phyloP scores from a whole-genome alignment of 495 filamentous ascomycete genomes.

The Daldinia vernicosa region DNA sequence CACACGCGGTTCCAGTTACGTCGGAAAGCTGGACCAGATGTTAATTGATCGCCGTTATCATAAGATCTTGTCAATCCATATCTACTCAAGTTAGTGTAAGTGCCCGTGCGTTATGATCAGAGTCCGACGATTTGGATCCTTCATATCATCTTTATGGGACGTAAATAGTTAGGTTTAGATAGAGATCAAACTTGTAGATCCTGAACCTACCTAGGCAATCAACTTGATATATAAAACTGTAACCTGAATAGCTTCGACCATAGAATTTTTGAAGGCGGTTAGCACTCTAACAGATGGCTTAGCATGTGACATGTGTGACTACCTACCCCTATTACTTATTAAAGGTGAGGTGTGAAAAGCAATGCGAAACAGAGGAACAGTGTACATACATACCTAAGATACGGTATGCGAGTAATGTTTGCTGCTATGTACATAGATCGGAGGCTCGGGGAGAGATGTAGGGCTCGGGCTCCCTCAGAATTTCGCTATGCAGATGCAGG shows the following conservation, averaged over 20 bases:
- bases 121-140: background rate
- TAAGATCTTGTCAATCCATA: slow-evolving; percentile 2
- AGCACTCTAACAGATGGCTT: background rate
- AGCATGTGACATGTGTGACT: slow-evolving; percentile 19
- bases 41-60: slow-evolving; percentile 21
- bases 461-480: background rate
- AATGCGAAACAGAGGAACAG: slow-evolving; percentile 32
- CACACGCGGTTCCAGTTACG: background rate
- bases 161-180: background rate
- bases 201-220: background rate
- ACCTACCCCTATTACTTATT: slow-evolving; percentile 28
- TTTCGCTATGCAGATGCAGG: slow-evolving; percentile 17
- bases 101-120: background rate
- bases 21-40: slow-evolving; percentile 7
- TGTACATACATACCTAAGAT: background rate
- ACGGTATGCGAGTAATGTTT: slow-evolving; percentile 6
- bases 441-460: background rate
- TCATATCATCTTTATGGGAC: background rate
- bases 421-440: slow-evolving; percentile 5
- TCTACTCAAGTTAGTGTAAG: background rate
- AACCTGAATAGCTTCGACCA: background rate
- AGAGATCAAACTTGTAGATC: background rate
- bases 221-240: background rate
- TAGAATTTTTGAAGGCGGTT: background rate
- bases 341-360: slow-evolving; percentile 20